Evolutionary conservation across 108 stramenopile species (phyloP).

Genomic region (Seminavis robusta): DNA sequence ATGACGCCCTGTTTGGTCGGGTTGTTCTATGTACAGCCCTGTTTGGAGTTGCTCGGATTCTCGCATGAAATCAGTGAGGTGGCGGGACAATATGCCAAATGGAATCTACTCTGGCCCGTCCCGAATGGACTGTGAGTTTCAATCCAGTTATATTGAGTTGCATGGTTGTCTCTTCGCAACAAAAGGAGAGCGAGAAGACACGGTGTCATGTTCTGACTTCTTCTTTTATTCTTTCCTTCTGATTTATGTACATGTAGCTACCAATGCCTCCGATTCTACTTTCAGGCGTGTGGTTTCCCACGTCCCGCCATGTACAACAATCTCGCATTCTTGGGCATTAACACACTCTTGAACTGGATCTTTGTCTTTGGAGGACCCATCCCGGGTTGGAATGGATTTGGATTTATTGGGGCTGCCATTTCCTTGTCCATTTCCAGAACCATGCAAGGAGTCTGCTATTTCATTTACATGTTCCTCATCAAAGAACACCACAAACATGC

Average conservation of each 20-base stretch:
- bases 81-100: conserved; percentile 44
- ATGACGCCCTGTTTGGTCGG: conserved; percentile 44
- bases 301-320: conserved; percentile 56
- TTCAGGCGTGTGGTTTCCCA: conserved; percentile 42
- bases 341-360: conserved; percentile 39
- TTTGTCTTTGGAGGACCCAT: conserved; percentile 56
- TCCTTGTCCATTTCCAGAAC: conserved; percentile 38
- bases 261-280: conserved; percentile 53
- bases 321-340: conserved; percentile 35
- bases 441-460: conserved; percentile 38
- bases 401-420: conserved; percentile 57
- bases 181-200: not conserved
- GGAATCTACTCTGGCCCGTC: conserved; percentile 47
- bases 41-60: conserved; percentile 24
- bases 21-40: conserved; percentile 37
- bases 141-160: not conserved
- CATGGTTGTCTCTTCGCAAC: not conserved
- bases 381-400: conserved; percentile 31
- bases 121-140: conserved; percentile 26
- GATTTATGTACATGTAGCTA: conserved; percentile 11
- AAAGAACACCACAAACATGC: conserved; percentile 32
- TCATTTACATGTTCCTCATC: conserved; percentile 44
- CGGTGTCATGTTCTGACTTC: not conserved
- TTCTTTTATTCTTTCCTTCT: not conserved
- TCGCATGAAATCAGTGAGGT: conserved; percentile 23